These are phyloP conservation scores for Kondoa subrosea DNA, from an alignment of 768 basidiomycete genomes.

Conservation along the genomic window DNA sequence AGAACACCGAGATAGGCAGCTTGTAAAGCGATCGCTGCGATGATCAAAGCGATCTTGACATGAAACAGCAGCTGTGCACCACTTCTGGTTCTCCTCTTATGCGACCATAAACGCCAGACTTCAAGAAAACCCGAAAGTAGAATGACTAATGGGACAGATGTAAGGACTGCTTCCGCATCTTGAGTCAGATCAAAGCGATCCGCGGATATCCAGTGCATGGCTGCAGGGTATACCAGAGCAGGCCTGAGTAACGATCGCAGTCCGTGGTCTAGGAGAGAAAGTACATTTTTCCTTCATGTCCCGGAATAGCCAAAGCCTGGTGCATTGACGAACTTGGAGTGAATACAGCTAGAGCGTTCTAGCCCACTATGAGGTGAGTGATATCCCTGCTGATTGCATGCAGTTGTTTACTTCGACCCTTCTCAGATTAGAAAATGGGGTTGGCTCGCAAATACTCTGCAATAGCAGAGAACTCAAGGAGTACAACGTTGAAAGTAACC, in stretches of 20 bases:
- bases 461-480: background rate
- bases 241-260: background rate
- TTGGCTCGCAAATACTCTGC: too few relatives aligned
- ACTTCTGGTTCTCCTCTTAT: constrained; percentile 4
- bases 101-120: constrained; percentile 10
- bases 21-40: constrained; percentile 8
- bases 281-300: too few relatives aligned
- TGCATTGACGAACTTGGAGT: too few relatives aligned
- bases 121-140: constrained; percentile 12
- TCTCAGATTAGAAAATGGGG: too few relatives aligned
- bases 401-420: too few relatives aligned
- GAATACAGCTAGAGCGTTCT: too few relatives aligned
- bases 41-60: constrained; percentile 4
- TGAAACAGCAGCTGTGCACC: constrained; percentile 9
- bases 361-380: too few relatives aligned
- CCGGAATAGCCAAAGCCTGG: too few relatives aligned
- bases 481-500: background rate
- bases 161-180: constrained; percentile 9
- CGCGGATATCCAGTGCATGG: constrained; percentile 8
- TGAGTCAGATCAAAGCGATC: constrained; percentile 13
- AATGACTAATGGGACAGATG: constrained; percentile 12
- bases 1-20: constrained; percentile 7
- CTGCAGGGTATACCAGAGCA: background rate
- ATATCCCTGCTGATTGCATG: too few relatives aligned
- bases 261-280: background rate